Evolutionary conservation across 371 early-diverging fungal species (phyloP).

Genomic region (Amoeboaphelidium protococcarum): DNA sequence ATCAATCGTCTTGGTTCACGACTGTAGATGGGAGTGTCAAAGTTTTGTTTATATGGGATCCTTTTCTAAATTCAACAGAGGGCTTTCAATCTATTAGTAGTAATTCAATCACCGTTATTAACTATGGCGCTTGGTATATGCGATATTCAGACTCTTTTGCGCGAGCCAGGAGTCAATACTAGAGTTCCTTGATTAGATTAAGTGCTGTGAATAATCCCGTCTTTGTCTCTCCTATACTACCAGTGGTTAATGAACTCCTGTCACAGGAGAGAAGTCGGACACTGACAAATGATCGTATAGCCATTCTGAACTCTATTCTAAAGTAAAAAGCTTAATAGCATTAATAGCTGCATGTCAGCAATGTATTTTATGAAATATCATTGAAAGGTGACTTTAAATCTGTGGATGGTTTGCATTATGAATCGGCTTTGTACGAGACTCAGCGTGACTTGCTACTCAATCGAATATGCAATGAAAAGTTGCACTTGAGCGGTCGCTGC

Average conservation of each 20-base stretch:
- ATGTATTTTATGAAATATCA: not conserved
- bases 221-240: conserved; percentile 2
- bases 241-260: conserved; percentile 10
- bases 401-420: conserved; percentile 8
- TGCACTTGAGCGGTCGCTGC: not conserved
- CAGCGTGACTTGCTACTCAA: conserved; percentile 1
- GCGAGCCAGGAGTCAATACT: too few species aligned
- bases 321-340: not conserved
- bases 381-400: not conserved
- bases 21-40: too few species aligned
- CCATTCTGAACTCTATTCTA: not conserved
- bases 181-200: too few species aligned
- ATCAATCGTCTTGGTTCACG: too few species aligned
- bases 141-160: too few species aligned
- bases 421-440: not conserved
- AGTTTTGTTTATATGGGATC: too few species aligned
- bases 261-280: conserved; percentile 4
- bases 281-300: conserved; percentile 1
- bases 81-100: too few species aligned
- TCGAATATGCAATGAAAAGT: conserved; percentile 1
- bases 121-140: too few species aligned
- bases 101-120: too few species aligned
- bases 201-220: too few species aligned
- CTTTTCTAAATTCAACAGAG: too few species aligned
- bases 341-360: not conserved